phyloP scores from a whole-genome alignment of 2,329 filamentous ascomycete species.

The Akanthomyces dipterigenus region DNA sequence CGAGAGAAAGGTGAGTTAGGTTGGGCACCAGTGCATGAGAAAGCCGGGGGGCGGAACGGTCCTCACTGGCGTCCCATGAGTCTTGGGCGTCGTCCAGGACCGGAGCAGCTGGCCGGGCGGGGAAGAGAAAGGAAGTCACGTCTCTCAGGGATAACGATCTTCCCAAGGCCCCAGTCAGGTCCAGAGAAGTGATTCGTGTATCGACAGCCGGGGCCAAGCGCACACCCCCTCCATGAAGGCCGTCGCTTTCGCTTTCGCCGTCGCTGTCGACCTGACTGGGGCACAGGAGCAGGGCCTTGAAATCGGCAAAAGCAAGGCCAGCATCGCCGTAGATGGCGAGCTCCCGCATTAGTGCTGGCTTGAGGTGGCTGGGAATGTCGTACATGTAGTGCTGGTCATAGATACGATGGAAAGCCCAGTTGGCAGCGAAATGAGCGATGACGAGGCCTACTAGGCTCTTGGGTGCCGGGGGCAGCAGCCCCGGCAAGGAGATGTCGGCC shows the following conservation, averaged over 20 bases:
- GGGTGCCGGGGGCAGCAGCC: slow-evolving; percentile 34
- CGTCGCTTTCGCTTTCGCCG: neutral
- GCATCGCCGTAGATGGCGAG: slow-evolving; percentile 37
- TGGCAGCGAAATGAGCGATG: slow-evolving; percentile 41
- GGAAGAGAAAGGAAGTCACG: slow-evolving; percentile 44
- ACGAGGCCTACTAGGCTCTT: slow-evolving; percentile 46
- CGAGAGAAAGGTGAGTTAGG: slow-evolving; percentile 55
- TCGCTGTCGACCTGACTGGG: slow-evolving; percentile 20
- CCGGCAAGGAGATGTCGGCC: slow-evolving; percentile 34
- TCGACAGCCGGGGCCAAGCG: neutral
- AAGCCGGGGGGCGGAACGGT: slow-evolving; percentile 16
- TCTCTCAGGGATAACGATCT: slow-evolving; percentile 46
- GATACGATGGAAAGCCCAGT: slow-evolving; percentile 49
- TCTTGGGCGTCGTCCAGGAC: slow-evolving; percentile 33
- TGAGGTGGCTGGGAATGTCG: slow-evolving; percentile 46
- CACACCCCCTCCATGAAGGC: slow-evolving; percentile 15
- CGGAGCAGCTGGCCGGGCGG: slow-evolving; percentile 19
- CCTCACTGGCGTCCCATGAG: slow-evolving; percentile 45
- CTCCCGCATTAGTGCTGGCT: slow-evolving; percentile 45
- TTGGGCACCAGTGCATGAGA: slow-evolving; percentile 43
- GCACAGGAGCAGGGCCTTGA: slow-evolving; percentile 39
- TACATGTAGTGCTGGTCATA: slow-evolving; percentile 53
- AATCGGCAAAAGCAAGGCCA: slow-evolving; percentile 43
- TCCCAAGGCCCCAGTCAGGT: slow-evolving; percentile 47
- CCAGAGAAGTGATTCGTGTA: slow-evolving; percentile 38